Conservation (phyloP, 1,284 basidiomycete genomes). For the Ustilago lituana region DNA sequence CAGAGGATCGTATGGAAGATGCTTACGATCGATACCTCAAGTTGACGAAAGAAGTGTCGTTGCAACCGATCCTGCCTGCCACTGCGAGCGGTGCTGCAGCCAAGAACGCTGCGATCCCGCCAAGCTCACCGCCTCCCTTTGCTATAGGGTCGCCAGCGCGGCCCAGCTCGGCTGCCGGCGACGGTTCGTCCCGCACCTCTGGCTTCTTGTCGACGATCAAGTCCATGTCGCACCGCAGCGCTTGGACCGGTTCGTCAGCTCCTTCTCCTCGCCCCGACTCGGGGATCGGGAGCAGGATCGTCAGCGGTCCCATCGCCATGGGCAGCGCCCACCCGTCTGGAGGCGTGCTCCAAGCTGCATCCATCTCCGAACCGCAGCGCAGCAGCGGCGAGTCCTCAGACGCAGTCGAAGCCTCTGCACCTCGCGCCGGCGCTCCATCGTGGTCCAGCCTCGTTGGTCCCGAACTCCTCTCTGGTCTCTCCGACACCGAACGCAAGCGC, state of each 20-base stretch:
- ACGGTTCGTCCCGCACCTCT: conserved; percentile 34
- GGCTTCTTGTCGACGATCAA: conserved; percentile 61
- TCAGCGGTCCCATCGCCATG: conserved; percentile 41
- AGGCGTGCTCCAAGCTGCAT: conserved; percentile 12
- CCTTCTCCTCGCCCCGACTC: conserved; percentile 10
- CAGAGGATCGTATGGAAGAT: conserved; percentile 75
- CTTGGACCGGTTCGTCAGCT: conserved; percentile 16
- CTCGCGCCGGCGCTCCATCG: conserved; percentile 71
- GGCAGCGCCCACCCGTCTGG: conserved; percentile 7
- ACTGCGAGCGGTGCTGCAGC: conserved; percentile 18
- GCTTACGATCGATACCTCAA: conserved; percentile 86
- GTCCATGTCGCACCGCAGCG: conserved; percentile 47
- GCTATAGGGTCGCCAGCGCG: conserved; percentile 16
- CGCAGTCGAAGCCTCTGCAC: neutral
- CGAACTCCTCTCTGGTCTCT: conserved; percentile 80
- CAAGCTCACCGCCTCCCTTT: conserved; percentile 24
- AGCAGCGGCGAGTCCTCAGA: conserved; percentile 13
- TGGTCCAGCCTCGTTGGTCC: conserved; percentile 91
- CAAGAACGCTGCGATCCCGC: conserved; percentile 5
- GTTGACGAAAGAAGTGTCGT: conserved; percentile 55
- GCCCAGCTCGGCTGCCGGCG: conserved; percentile 23
- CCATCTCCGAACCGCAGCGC: conserved; percentile 16
- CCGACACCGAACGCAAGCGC: conserved; percentile 91
- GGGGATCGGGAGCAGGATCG: conserved; percentile 15
- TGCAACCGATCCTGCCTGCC: conserved; percentile 41